Conservation (phyloP, 805 yeast species). For the Candida insectorum region DNA sequence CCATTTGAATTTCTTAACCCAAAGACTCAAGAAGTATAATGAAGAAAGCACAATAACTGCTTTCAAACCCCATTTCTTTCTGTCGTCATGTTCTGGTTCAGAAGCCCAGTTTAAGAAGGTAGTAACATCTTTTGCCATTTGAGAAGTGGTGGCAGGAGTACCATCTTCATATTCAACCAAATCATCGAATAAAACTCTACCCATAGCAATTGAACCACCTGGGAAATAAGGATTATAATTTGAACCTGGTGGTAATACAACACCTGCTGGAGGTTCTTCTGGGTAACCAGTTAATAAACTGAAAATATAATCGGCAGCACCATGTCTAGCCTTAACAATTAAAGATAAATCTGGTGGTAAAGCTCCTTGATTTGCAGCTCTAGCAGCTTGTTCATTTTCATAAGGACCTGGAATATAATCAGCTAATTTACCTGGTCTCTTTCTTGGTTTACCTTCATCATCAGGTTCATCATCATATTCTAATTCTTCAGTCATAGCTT, state of each 20-base stretch:
- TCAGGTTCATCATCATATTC: constrained; percentile 97
- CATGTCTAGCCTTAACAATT: constrained; percentile 98
- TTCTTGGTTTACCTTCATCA: constrained; percentile 95
- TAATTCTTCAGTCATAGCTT: constrained; percentile 90
- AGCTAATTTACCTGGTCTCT: constrained; percentile 97
- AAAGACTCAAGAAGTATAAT: constrained; percentile 76
- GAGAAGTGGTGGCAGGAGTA: constrained; percentile 96
- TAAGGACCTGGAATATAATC: constrained; percentile 95
- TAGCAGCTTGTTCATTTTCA: constrained; percentile 97
- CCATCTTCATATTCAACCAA: constrained; percentile 99
- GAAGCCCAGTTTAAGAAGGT: constrained; percentile 97
- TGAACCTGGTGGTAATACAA: constrained; percentile 83
- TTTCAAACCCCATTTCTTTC: constrained; percentile 95
- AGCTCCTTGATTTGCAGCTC: constrained; percentile 99
- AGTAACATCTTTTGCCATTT: constrained; percentile 98
- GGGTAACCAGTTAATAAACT: constrained; percentile 97
- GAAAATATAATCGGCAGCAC: constrained; percentile 94
- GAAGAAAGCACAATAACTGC: constrained; percentile 78
- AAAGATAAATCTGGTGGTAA: constrained; percentile 96
- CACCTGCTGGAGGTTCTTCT: constrained; percentile 98
- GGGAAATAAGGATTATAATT: constrained; percentile 99
- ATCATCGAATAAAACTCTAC: constrained; percentile 95
- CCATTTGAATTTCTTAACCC: constrained; percentile 99
- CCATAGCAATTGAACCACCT: constrained; percentile 99
- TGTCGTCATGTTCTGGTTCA: constrained; percentile 97